A percentile compares a stretch with the other conserved stretches of the same genome.
Evolutionary conservation across 2,329 filamentous ascomycete species (phyloP).

Genomic region (Stagonosporopsis tanaceti): DNA sequence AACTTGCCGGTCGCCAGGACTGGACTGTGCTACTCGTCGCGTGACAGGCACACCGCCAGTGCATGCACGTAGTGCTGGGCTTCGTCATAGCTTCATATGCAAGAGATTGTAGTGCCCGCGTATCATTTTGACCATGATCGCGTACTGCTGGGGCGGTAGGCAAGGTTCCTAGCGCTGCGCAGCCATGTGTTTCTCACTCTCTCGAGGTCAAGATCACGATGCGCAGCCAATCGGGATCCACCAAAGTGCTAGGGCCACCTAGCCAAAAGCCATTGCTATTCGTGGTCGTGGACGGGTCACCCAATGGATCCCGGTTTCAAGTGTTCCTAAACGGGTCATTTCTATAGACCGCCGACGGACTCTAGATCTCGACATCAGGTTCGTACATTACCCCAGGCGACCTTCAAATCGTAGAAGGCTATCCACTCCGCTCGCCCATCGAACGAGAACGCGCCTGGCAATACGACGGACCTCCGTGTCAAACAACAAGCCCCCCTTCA

Average conservation of each 20-base stretch:
- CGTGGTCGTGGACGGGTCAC: conserved; percentile 19
- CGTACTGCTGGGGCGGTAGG: background rate
- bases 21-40: background rate
- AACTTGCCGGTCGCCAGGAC: background rate
- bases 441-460: background rate
- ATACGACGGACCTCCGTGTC: conserved; percentile 7
- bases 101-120: background rate
- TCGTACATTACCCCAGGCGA: conserved; percentile 19
- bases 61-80: background rate
- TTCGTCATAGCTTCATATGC: too few relatives aligned
- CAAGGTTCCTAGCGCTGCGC: background rate
- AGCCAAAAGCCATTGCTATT: conserved; percentile 26
- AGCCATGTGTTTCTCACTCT: background rate
- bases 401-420: conserved; percentile 20
- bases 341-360: conserved; percentile 28
- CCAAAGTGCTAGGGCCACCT: background rate
- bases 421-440: background rate
- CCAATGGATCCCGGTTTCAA: conserved; percentile 19
- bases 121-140: background rate
- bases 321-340: conserved; percentile 13
- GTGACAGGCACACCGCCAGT: background rate
- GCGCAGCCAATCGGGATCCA: background rate
- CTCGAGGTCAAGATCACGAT: background rate
- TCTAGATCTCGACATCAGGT: conserved; percentile 17
- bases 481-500: conserved; percentile 10